These are phyloP conservation scores for Brasilioporus rufonigricans DNA, from an alignment of 768 basidiomycete species.

Conservation along the genomic window DNA sequence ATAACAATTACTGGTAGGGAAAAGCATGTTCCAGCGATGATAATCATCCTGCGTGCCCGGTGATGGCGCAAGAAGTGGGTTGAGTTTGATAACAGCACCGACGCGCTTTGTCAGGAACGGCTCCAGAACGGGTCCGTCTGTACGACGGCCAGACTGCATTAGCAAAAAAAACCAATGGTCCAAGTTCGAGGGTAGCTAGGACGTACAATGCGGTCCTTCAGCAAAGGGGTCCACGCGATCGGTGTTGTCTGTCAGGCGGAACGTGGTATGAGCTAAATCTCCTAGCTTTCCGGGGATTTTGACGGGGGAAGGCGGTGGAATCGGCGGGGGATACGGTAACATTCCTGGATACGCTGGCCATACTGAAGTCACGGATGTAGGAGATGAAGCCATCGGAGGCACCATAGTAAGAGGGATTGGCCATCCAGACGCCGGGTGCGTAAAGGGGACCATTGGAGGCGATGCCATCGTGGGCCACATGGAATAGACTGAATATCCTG, in stretches of 20 bases:
- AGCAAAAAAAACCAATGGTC: background rate
- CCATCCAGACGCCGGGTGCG: too few species aligned
- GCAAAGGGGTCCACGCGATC: slow-evolving; percentile 37
- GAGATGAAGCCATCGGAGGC: slow-evolving; percentile 17
- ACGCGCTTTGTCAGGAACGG: slow-evolving; percentile 55
- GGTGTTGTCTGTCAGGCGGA: slow-evolving; percentile 31
- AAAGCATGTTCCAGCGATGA: slow-evolving; percentile 77
- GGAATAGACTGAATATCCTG: too few species aligned
- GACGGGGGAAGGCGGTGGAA: slow-evolving; percentile 23
- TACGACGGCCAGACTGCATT: slow-evolving; percentile 10
- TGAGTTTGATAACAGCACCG: slow-evolving; percentile 46
- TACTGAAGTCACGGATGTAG: slow-evolving; percentile 24
- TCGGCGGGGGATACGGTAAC: slow-evolving; percentile 24
- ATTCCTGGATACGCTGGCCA: slow-evolving; percentile 27
- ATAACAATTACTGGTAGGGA: slow-evolving; percentile 55
- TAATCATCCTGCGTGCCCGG: slow-evolving; percentile 44
- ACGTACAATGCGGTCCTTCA: slow-evolving; percentile 44
- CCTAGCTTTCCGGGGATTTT: slow-evolving; percentile 19
- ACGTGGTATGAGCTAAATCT: slow-evolving; percentile 26
- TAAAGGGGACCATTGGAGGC: too few species aligned
- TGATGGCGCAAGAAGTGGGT: slow-evolving; percentile 58
- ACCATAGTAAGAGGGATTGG: too few species aligned
- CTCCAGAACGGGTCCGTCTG: slow-evolving; percentile 71
- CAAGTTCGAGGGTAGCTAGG: background rate
- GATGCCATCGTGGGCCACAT: too few species aligned